phyloP scores from a whole-genome alignment of 1,284 basidiomycete genomes.

The Hemileia vastatrix region DNA sequence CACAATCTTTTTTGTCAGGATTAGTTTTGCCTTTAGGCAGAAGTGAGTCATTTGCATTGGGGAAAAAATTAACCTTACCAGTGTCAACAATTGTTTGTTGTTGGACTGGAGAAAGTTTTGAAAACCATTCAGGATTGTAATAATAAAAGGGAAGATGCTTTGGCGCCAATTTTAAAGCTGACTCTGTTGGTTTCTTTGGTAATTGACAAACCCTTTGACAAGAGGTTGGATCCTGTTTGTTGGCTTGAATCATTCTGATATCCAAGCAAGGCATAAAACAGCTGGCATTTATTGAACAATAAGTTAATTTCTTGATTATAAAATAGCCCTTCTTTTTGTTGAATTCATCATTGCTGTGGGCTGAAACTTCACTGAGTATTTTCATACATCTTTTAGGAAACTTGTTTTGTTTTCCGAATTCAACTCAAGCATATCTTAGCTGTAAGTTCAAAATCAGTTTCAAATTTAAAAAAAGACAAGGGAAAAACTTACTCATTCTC shows the following conservation, averaged over 20 bases:
- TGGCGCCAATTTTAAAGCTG: neutral
- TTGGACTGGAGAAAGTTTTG: no score
- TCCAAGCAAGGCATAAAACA: neutral
- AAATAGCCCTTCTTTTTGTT: neutral
- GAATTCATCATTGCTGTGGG: conserved; percentile 1
- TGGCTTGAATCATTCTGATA: neutral
- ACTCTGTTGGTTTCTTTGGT: neutral
- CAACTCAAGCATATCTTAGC: neutral
- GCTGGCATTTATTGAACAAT: neutral
- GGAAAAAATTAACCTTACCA: no score
- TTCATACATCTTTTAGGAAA: neutral
- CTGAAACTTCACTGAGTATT: neutral
- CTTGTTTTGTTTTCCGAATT: neutral
- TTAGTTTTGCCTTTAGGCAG: no score
- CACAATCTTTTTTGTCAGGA: no score
- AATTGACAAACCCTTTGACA: neutral
- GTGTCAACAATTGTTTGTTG: no score
- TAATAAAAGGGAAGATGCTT: neutral
- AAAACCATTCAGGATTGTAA: neutral
- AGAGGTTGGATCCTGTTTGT: neutral
- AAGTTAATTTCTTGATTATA: neutral
- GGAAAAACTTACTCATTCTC: neutral
- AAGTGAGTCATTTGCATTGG: no score
- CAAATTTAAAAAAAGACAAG: neutral
- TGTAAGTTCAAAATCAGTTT: neutral